Conservation (phyloP, 306 rosid genomes). For the Vigna radiata region DNA sequence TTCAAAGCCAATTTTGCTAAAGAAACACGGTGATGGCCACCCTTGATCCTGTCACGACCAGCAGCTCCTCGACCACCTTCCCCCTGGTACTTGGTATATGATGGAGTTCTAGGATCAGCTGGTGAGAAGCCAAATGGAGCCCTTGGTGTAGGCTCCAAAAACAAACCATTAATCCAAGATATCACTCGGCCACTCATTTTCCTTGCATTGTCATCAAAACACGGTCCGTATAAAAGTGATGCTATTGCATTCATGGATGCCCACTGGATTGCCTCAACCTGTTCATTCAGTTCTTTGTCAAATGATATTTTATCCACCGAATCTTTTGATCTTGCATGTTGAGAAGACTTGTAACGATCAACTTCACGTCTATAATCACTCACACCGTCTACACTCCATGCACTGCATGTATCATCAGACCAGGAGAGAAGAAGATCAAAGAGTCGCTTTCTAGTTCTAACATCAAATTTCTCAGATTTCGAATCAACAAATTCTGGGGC, state of each 20-base stretch:
- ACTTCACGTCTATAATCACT: slow-evolving; percentile 98
- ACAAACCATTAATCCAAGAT: slow-evolving; percentile 96
- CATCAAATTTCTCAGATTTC: slow-evolving; percentile 91
- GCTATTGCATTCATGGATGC: slow-evolving; percentile 99
- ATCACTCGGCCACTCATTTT: slow-evolving; percentile 99
- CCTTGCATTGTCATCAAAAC: slow-evolving; percentile 99
- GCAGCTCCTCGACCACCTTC: slow-evolving; percentile 87
- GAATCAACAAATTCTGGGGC: slow-evolving; percentile 99
- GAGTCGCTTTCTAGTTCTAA: slow-evolving; percentile 89
- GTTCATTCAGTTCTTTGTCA: slow-evolving; percentile 97
- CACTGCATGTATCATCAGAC: slow-evolving; percentile 84
- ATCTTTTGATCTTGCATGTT: slow-evolving; percentile 94
- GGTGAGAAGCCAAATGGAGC: slow-evolving; percentile 99
- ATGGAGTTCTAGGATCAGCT: slow-evolving; percentile 98
- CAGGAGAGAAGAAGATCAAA: slow-evolving; percentile 96
- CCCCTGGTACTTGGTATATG: slow-evolving; percentile 82
- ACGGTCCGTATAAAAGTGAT: slow-evolving; percentile 94
- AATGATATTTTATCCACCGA: slow-evolving; percentile 94
- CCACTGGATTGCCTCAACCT: slow-evolving; percentile 99
- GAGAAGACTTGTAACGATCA: slow-evolving; percentile 98
- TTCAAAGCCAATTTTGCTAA: slow-evolving; percentile 94
- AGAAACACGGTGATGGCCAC: slow-evolving; percentile 85
- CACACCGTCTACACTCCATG: slow-evolving; percentile 87
- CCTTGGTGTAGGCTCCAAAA: slow-evolving; percentile 90
- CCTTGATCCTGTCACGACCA: slow-evolving; percentile 94